Conservation (phyloP, 2,329 filamentous ascomycete species). For the Lasiodiplodia sp. region DNA sequence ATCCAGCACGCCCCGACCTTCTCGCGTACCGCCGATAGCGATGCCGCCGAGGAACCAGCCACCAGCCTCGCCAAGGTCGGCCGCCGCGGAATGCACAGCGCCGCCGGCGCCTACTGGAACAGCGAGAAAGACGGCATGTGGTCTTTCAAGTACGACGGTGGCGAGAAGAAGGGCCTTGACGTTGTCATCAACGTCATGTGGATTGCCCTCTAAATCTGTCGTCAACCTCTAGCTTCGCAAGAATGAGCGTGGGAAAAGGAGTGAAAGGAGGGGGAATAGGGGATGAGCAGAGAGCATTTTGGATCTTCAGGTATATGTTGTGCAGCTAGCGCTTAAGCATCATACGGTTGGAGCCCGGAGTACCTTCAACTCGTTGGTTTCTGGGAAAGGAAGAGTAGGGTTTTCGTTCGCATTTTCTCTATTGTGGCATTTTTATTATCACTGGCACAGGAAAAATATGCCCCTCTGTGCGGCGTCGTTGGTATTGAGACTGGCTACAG, state of each 20-base stretch:
- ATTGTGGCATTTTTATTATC: slow-evolving; percentile 18
- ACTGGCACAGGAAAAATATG: slow-evolving; percentile 16
- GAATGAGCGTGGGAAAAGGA: neutral
- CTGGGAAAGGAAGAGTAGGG: slow-evolving; percentile 21
- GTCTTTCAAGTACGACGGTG: slow-evolving; percentile 81
- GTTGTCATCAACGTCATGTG: slow-evolving; percentile 69
- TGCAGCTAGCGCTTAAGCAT: slow-evolving; percentile 29
- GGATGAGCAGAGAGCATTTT: neutral
- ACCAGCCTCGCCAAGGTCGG: slow-evolving; percentile 77
- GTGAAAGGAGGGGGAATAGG: neutral
- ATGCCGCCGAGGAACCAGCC: slow-evolving; percentile 57
- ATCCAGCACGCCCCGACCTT: slow-evolving; percentile 74
- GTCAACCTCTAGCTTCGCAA: no score
- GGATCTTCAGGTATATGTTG: slow-evolving; percentile 22
- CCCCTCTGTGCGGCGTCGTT: slow-evolving; percentile 23
- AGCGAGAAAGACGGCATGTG: slow-evolving; percentile 90
- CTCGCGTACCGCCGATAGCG: slow-evolving; percentile 54
- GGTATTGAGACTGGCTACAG: slow-evolving; percentile 18
- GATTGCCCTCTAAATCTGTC: slow-evolving; percentile 67
- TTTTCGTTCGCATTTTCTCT: slow-evolving; percentile 16
- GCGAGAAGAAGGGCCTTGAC: slow-evolving; percentile 60
- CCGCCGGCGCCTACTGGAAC: slow-evolving; percentile 87
- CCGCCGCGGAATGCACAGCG: slow-evolving; percentile 88
- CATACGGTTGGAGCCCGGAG: slow-evolving; percentile 29
- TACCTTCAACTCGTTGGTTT: slow-evolving; percentile 26